Evolutionary conservation across 2,329 filamentous ascomycete genomes (phyloP).

Genomic region (Cercospora brassicicola): DNA sequence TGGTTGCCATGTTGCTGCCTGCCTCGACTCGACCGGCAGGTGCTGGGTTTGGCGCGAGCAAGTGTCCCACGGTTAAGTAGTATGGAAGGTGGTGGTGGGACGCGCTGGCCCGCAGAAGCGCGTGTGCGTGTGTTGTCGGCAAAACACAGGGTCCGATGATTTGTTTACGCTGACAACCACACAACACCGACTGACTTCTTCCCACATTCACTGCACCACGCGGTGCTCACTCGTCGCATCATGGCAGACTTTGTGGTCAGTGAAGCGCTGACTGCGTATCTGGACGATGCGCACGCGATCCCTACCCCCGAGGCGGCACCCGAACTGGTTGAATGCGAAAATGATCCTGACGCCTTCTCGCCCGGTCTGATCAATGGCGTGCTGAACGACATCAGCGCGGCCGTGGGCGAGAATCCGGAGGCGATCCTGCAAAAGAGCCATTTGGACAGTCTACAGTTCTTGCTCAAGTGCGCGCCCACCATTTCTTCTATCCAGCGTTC

Average conservation of each 20-base stretch:
- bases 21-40: slow-evolving; percentile 8
- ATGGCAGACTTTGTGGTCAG: slow-evolving; percentile 90
- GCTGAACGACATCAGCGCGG: slow-evolving; percentile 88
- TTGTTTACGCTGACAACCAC: slow-evolving; percentile 10
- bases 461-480: slow-evolving; percentile 85
- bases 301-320: slow-evolving; percentile 82
- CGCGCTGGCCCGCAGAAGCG: slow-evolving; percentile 1
- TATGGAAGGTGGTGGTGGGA: background rate
- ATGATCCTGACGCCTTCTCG: slow-evolving; percentile 80
- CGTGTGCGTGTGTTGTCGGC: slow-evolving; percentile 1
- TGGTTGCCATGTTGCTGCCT: slow-evolving; percentile 26
- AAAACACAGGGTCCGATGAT: slow-evolving; percentile 7
- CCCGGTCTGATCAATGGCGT: slow-evolving; percentile 77
- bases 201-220: background rate
- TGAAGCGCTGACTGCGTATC: slow-evolving; percentile 92
- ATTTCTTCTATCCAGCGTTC: slow-evolving; percentile 42
- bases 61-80: background rate
- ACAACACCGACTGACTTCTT: background rate
- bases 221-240: slow-evolving; percentile 42
- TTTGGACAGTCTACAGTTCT: slow-evolving; percentile 91
- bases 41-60: background rate
- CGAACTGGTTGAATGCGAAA: slow-evolving; percentile 85
- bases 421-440: slow-evolving; percentile 73
- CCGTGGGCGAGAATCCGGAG: slow-evolving; percentile 87
- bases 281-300: slow-evolving; percentile 84